Evolutionary conservation across 352 stramenopile species (phyloP).

Genomic region (Phytopythium mirpurense): DNA sequence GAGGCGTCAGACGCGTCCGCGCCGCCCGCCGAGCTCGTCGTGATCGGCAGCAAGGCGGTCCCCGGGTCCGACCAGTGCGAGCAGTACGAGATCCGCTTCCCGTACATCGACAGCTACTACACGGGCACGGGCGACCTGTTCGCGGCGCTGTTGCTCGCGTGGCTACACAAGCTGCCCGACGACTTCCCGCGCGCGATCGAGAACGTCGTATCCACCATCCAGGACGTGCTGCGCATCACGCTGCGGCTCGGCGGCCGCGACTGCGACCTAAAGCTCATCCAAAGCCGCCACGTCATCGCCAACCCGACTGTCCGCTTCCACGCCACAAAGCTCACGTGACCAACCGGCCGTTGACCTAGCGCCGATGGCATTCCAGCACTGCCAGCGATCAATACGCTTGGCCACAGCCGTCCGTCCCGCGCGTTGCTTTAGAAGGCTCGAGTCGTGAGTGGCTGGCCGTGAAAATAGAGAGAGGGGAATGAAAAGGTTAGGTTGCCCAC

Average conservation of each 20-base stretch:
- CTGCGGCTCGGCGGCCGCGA: slow-evolving; percentile 53
- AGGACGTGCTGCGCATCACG: slow-evolving; percentile 71
- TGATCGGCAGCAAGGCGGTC: slow-evolving; percentile 61
- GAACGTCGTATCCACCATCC: slow-evolving; percentile 75
- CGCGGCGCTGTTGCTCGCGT: slow-evolving; percentile 73
- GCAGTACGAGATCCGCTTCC: slow-evolving; percentile 76
- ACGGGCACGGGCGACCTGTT: slow-evolving; percentile 82
- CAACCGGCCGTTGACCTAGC: not conserved
- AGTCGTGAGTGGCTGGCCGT: not conserved
- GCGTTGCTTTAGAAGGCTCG: slow-evolving; percentile 1
- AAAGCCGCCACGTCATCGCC: slow-evolving; percentile 68
- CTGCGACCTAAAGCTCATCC: slow-evolving; percentile 81
- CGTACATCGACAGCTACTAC: slow-evolving; percentile 79
- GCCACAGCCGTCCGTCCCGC: not conserved
- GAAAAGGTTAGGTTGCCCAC: not conserved
- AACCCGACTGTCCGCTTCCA: slow-evolving; percentile 43
- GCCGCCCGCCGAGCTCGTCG: slow-evolving; percentile 33
- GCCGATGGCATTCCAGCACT: not conserved
- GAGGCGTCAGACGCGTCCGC: slow-evolving; percentile 14
- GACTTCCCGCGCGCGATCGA: slow-evolving; percentile 71
- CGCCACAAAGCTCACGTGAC: slow-evolving; percentile 29
- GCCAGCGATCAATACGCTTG: not conserved
- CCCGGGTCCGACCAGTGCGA: slow-evolving; percentile 25
- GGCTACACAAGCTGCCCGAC: slow-evolving; percentile 53
- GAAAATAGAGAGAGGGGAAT: not conserved